Evolutionary conservation across 805 yeast species (phyloP), one percentile per base, ranked within the genome.

Genomic region (Yarrowia hollandica): DNA sequence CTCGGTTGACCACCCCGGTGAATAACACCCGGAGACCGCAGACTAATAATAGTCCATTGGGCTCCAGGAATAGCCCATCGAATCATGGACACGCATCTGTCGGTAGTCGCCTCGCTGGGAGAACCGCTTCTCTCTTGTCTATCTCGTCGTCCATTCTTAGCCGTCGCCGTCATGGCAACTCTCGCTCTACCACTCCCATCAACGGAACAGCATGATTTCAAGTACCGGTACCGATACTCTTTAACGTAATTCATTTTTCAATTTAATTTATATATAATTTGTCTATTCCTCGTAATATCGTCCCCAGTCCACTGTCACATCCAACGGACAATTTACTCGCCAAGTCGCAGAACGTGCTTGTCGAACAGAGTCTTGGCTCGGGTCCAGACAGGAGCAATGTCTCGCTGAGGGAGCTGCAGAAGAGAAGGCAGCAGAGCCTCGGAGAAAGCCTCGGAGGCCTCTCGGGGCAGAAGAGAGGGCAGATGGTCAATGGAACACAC

Each of bases 401-500:
- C 77, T 75, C 97, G 86, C 64, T 89, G 75, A 67, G 95, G 91
- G 68, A 94, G 80, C 71, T 88, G 84, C 73, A 88, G 80, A 71
- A 94, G 79, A 15, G 95, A 87, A 38, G 99, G 99, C 69, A 94
- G 75, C 71, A 94, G 79, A 74, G 94, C 98, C 62, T 75, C 80
- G 41, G 95, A 82, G 75, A 90, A 94, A 63, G 84, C 84, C 77
- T 94, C 99, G 7, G 97, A 90, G 21, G 98, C 87, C 75, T 94
- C 99, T 76, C 99, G 88, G 69, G 99, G 99, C 64, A 94, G 80
- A 71, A 94, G 77, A 8, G 96, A 85, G 37, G 99, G 99, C 69
- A 94, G 79, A 73, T 94, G 99, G 76, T 94, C 99, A 66, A 94
- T 94, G 15, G 97, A 90, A 66, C 90, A 83, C 44, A 94, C 99